Percentiles rank a stretch among this genome's conserved stretches.
Evolutionary conservation across 441 rosid species (phyloP).

Genomic region (Bocquillonia castaneifolia): DNA sequence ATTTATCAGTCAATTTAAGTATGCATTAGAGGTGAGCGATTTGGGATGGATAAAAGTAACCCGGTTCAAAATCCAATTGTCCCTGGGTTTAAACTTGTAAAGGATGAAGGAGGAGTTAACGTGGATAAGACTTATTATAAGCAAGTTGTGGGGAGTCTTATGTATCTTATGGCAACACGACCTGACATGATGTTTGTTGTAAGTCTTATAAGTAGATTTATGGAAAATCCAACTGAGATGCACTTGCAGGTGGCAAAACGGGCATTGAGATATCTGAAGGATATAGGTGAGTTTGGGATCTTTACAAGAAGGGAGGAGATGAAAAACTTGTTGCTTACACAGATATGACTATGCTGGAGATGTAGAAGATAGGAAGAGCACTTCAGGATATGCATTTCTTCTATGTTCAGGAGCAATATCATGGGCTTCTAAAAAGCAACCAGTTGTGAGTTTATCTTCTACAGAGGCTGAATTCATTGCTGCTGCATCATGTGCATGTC

Average conservation of each 20-base stretch:
- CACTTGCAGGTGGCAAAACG: too few relatives aligned
- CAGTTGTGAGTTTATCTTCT: background rate
- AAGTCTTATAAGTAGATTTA: background rate
- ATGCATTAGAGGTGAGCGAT: too few relatives aligned
- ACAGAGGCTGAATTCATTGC: background rate
- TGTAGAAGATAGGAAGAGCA: background rate
- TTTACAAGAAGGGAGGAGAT: too few relatives aligned
- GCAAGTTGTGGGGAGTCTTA: too few relatives aligned
- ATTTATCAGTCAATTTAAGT: too few relatives aligned
- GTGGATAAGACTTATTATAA: too few relatives aligned
- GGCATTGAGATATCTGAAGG: too few relatives aligned
- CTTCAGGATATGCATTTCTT: background rate
- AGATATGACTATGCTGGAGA: background rate
- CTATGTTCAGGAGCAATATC: too few relatives aligned
- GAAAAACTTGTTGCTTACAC: too few relatives aligned
- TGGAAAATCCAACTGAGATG: background rate
- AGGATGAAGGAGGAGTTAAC: background rate
- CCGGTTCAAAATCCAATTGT: background rate
- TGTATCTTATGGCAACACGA: background rate
- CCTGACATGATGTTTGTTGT: background rate
- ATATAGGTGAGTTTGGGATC: too few relatives aligned
- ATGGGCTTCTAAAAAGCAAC: background rate
- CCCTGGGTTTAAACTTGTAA: background rate
- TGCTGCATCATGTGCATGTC: background rate
- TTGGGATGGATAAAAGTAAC: too few relatives aligned